Evolutionary conservation across 352 stramenopile species (phyloP).

Genomic region (Phytophthora melonis): DNA sequence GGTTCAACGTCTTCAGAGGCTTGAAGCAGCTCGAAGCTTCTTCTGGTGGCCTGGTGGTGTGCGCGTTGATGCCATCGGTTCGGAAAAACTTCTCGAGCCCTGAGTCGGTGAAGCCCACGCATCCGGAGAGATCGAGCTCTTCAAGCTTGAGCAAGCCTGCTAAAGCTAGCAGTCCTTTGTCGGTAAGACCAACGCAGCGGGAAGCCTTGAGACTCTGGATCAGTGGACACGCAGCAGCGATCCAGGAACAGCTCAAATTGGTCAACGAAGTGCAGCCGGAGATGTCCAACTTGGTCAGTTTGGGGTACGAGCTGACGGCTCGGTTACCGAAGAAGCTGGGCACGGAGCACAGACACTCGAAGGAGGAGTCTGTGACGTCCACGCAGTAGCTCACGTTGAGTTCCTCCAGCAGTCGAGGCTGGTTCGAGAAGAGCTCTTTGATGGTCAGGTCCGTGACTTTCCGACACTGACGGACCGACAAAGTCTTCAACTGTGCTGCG

Average conservation of each 20-base stretch:
- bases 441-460: conserved; percentile 53
- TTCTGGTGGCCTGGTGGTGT: neutral
- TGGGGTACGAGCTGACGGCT: conserved; percentile 51
- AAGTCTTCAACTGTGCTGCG: conserved; percentile 37
- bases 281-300: conserved; percentile 60
- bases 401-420: conserved; percentile 60
- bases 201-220: conserved; percentile 56
- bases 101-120: conserved; percentile 50
- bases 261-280: conserved; percentile 61
- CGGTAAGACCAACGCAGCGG: conserved; percentile 52
- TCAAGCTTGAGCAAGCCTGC: conserved; percentile 59
- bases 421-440: conserved; percentile 56
- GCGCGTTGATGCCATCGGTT: conserved; percentile 38
- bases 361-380: conserved; percentile 55
- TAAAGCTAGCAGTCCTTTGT: conserved; percentile 67
- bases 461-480: conserved; percentile 56
- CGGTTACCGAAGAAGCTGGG: conserved; percentile 66
- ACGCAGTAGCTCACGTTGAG: conserved; percentile 66
- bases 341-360: conserved; percentile 67
- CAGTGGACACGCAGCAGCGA: conserved; percentile 70
- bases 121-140: conserved; percentile 66
- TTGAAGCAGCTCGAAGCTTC: conserved; percentile 23
- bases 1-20: conserved; percentile 30
- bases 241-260: conserved; percentile 64
- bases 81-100: conserved; percentile 60